These are phyloP conservation scores for Phaeosphaeriaceae sp. DNA, from an alignment of 2,329 filamentous ascomycete genomes.

Conservation along the genomic window DNA sequence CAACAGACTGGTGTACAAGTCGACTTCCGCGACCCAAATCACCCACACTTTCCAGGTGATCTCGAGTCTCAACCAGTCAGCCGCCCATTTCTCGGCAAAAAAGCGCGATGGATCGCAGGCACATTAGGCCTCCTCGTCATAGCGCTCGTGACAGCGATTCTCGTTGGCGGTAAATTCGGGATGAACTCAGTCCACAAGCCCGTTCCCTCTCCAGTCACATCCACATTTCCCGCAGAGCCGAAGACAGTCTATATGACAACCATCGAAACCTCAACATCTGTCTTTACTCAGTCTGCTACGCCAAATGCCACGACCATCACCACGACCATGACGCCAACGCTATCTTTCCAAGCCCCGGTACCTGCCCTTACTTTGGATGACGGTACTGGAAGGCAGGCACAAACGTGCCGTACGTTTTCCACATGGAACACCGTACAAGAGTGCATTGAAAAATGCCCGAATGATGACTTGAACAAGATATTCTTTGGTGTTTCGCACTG, in stretches of 20 bases:
- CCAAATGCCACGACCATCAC: neutral
- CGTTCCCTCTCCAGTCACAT: neutral
- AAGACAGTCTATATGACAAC: neutral
- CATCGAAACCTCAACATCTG: neutral
- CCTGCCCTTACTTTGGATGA: neutral
- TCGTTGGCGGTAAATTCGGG: neutral
- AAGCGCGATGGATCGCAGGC: neutral
- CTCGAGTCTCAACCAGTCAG: neutral
- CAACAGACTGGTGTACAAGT: constrained; percentile 7
- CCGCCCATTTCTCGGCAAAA: neutral
- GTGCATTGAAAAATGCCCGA: neutral
- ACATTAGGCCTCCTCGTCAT: neutral
- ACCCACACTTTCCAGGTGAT: constrained; percentile 9
- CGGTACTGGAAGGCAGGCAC: neutral
- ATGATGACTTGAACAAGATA: too few relatives aligned
- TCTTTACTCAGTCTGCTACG: neutral
- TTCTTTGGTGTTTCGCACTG: too few relatives aligned
- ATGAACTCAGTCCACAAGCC: neutral
- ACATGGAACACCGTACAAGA: neutral
- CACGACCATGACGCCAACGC: neutral
- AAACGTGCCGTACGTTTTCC: neutral
- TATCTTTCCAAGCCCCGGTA: neutral
- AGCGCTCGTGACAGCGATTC: neutral
- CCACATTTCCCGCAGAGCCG: neutral
- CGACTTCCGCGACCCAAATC: constrained; percentile 8